A percentile compares a stretch with the other conserved stretches of the same genome.
These are phyloP conservation scores for Xerocomellus intermedius DNA, from an alignment of 768 basidiomycete genomes.

Conservation along the genomic window DNA sequence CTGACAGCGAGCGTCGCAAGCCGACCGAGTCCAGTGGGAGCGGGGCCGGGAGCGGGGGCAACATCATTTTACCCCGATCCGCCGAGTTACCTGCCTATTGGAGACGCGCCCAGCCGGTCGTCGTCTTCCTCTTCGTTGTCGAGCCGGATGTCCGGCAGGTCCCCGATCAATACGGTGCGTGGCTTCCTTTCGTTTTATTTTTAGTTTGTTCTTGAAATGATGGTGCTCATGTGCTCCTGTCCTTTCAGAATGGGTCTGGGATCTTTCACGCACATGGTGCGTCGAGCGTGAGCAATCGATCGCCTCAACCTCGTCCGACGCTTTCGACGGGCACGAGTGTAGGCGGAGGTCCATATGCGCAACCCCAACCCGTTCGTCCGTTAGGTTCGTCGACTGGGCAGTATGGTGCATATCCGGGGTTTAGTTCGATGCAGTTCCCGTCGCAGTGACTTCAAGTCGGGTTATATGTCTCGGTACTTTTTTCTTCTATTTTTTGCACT, in stretches of 20 bases:
- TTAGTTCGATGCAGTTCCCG: conserved; percentile 26
- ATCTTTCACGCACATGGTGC: conserved; percentile 20
- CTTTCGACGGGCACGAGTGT: conserved; percentile 5
- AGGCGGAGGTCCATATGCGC: conserved; percentile 16
- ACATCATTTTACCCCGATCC: conserved; percentile 24
- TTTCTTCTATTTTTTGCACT: not conserved
- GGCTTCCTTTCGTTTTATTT: not conserved
- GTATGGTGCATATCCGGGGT: conserved; percentile 22
- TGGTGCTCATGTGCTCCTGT: conserved; percentile 3
- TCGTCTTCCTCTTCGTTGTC: conserved; percentile 34
- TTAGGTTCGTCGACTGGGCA: conserved; percentile 9
- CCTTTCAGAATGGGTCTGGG: conserved; percentile 23
- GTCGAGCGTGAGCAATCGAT: conserved; percentile 11
- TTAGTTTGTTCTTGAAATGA: not conserved
- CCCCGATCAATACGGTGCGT: conserved; percentile 30
- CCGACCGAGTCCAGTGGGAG: conserved; percentile 14
- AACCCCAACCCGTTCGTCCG: conserved; percentile 26
- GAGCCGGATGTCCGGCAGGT: conserved; percentile 32
- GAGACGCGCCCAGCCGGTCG: conserved; percentile 31
- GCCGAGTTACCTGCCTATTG: conserved; percentile 19
- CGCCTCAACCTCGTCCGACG: conserved; percentile 21
- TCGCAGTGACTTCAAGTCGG: not conserved
- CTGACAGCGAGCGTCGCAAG: conserved; percentile 24
- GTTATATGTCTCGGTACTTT: not conserved
- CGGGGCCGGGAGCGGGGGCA: conserved; percentile 5